Base-by-base conservation (phyloP, 371 early-diverging fungal genomes). In the Gilbertella persicaria region DNA sequence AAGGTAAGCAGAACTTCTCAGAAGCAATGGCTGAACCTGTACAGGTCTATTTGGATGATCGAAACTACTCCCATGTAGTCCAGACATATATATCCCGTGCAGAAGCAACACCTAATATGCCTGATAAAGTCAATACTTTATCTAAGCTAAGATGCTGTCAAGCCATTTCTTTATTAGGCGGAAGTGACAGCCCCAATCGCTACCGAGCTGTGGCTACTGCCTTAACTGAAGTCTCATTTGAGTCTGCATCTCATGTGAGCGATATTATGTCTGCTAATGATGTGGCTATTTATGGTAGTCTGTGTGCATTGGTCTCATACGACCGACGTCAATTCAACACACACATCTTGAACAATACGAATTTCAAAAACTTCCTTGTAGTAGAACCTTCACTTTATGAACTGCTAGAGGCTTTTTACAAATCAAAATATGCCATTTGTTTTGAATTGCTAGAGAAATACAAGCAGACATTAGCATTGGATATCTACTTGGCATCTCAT, bases 301-400 rank as follows among this genome's bases (percentile, higher is more conserved):
- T 93, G 12, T 89, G 89, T 58, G 92, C 92, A 0, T 62, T 95
- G 35, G 89, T 92, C 6, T 82, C 92, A 3, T 91, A 85, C 56
- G 84, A 86, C 50, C 77, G 95, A 30, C 53, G 71, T 33, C 87
- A 92, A 40, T 67, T 95, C 12, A 85, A 87, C 55, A 60, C 60
- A 0, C 65, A 82, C 52, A 78, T 92, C 8, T 73, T 91, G 33
- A 87, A 88, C 28, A 93, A 89, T 55, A 56, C 76, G 9, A 78
- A 82, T 9, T 90, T 93, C 64, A 89, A 87, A 48, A 80, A 81
- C 41, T 93, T 80, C 58, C 63, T 95, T 26, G 94, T 91, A 41
- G 65, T 92, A 19, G 93, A 93, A 45, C 93, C 94, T 5, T 84
- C 86, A 12, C 79, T 92, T 20, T 79, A 87, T 4, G 83, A 85